Percentiles rank a stretch among this genome's conserved stretches.
Evolutionary conservation across 306 rosid genomes (phyloP).

Genomic region (Lupinus albus): DNA sequence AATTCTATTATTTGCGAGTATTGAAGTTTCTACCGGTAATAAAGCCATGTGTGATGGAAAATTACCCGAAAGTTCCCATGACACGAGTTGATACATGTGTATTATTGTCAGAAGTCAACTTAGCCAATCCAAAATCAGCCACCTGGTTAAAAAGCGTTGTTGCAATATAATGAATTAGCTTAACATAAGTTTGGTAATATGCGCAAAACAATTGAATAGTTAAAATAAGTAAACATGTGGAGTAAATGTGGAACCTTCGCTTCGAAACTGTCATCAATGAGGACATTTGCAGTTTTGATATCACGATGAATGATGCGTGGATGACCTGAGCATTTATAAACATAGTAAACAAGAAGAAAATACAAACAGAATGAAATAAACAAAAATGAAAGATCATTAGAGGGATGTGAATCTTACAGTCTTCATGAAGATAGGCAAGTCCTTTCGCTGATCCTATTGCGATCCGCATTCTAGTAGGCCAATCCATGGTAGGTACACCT

Average conservation of each 20-base stretch:
- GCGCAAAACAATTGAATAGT: background rate
- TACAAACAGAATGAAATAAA: background rate
- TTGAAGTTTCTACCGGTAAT: constrained; percentile 14
- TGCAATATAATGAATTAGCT: constrained; percentile 17
- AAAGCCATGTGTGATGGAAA: background rate
- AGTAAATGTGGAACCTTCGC: constrained; percentile 62
- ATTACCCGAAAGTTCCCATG: constrained; percentile 94
- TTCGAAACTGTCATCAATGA: constrained; percentile 75
- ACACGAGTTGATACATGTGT: constrained; percentile 93
- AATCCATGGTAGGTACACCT: constrained; percentile 68
- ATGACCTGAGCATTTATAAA: constrained; percentile 60
- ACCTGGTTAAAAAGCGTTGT: constrained; percentile 53
- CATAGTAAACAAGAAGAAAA: background rate
- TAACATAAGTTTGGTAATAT: constrained; percentile 3
- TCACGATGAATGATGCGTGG: constrained; percentile 89
- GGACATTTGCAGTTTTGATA: constrained; percentile 83
- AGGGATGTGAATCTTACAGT: constrained; percentile 58
- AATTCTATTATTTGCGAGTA: background rate
- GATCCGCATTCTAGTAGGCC: constrained; percentile 71
- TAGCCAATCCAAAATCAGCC: constrained; percentile 95
- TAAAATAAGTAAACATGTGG: background rate
- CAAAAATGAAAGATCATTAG: background rate
- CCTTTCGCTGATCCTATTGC: constrained; percentile 86
- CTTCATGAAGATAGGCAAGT: constrained; percentile 87
- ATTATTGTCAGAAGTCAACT: constrained; percentile 68